phyloP scores from a whole-genome alignment of 192 early-diverging fungal genomes.

The Coemansia biformis region DNA sequence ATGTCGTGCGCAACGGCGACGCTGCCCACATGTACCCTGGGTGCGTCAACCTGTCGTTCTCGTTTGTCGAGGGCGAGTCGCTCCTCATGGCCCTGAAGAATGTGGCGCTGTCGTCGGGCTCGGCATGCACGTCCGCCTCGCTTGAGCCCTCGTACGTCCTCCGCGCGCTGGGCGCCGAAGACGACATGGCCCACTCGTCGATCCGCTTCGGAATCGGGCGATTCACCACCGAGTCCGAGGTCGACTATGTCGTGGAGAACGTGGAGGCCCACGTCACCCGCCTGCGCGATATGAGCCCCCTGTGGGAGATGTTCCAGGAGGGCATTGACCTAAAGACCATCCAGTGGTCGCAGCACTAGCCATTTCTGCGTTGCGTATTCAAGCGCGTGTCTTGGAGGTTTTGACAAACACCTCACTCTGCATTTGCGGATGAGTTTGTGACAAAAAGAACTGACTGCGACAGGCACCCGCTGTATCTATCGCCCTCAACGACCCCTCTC shows the following conservation, averaged over 20 bases:
- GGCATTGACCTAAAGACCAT: slow-evolving; percentile 88
- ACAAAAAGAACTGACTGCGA: too few relatives aligned
- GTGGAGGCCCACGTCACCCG: slow-evolving; percentile 78
- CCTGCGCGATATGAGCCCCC: slow-evolving; percentile 90
- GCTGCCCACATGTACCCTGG: slow-evolving; percentile 72
- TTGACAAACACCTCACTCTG: too few relatives aligned
- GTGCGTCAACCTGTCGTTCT: slow-evolving; percentile 94
- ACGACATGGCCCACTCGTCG: slow-evolving; percentile 91
- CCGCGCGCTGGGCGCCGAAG: slow-evolving; percentile 91
- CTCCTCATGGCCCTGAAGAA: slow-evolving; percentile 97
- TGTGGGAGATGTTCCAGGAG: slow-evolving; percentile 98
- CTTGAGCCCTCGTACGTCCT: slow-evolving; percentile 96
- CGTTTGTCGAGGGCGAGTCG: slow-evolving; percentile 96
- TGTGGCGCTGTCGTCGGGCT: slow-evolving; percentile 90
- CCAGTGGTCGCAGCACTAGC: slow-evolving; percentile 83
- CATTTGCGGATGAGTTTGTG: too few relatives aligned
- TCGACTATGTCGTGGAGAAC: slow-evolving; percentile 81
- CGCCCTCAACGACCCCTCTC: too few relatives aligned
- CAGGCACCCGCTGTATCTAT: too few relatives aligned
- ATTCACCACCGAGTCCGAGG: slow-evolving; percentile 92
- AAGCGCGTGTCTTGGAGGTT: too few relatives aligned
- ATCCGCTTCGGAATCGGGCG: slow-evolving; percentile 96
- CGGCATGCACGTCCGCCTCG: slow-evolving; percentile 93
- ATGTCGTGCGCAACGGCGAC: slow-evolving; percentile 90
- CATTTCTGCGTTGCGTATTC: neutral